Base-by-base conservation (phyloP, 2,329 filamentous ascomycete species). In the Gaeumannomyces tritici region DNA sequence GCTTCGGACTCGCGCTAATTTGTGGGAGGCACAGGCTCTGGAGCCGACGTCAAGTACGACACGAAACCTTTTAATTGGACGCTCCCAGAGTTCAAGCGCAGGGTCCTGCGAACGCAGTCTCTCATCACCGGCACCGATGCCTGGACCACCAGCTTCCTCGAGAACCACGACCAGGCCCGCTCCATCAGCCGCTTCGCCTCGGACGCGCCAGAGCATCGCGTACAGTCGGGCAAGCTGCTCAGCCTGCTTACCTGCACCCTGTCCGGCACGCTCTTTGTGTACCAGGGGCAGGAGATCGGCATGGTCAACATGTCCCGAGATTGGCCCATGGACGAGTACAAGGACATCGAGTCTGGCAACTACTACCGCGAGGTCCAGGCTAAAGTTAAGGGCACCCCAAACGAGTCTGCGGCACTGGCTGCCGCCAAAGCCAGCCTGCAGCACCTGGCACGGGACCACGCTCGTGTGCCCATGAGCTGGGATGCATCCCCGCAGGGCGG, bases 381-480 rank as follows among this genome's bases (percentile, higher is more conserved):
- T 24, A 42, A 28, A 24, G 58, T 24, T 12, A 26, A n/a, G 24
- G 33, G 15, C 21, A 67, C 66, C 9, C 59, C 68, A 1, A 65
- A 69, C n/a, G 70, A 76, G 62, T 67, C 72, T 11, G 73, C 75
- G 55, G 73, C 71, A 31, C 72, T 83, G 1, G 75, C 74, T 15
- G 74, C 79, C 51, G 81, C 79, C 0, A 78, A 80, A 67, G 71
- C 75, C 11, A 76, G 82, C 54, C 74, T 89, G 61, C 81, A 85
- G 65, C 77, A 80, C 63, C 80, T 89, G 33, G 86, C 81, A 7
- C 77, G 86, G 35, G 87, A 90, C 70, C 84, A 90, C 69, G 80
- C 85, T 11, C 79, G 88, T n/a, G 80, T 84, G 4, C 88, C 88
- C 0, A 84, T 91, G 75, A 85, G 88, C 65, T 90, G 88, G 88